Base-by-base conservation (phyloP, 202 grass and related monocot species). In the Saccharum hybrid region DNA sequence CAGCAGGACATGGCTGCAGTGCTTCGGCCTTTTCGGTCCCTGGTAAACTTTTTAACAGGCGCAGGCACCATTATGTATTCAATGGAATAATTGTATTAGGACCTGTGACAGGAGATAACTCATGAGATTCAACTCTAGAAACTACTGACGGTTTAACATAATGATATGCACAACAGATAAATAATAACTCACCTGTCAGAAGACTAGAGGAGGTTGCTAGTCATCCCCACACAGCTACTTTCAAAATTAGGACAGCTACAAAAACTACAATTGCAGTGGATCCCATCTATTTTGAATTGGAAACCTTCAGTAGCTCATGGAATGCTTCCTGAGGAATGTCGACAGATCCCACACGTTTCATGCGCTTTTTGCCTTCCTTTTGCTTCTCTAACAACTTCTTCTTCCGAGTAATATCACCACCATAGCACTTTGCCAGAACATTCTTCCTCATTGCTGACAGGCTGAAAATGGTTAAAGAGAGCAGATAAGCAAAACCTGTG, bases 321-420 rank as follows among this genome's bases (percentile, higher is more conserved):
- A 98, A 98, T 67, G 95, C 95, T 82, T 98, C 95, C 88, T 98
- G 95, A 60, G 92, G 95, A 71, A 98, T 93, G 41, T 98, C 95
- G 1, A 98, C 92, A 19, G 95, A 98, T 16, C 95, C 95, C n/a
- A 98, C 92, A 23, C 95, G 95, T 86, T 98, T 98, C 95, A 98
- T 98, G 41, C 95, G 87, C 71, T 98, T 98, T 76, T 98, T 98
- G 77, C 95, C 95, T 90, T 98, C 95, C 85, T 98, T 98, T 72
- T 98, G 92, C 83, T 98, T 98, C 82, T 98, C 95, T 73, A 98
- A 76, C 85, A 98, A 92, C 70, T 98, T 98, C 82, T 91, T 98
- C 86, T 98, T 98, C 26, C 92, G 84, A 37, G 95, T 98, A 72
- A 98, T 85, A 75, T 98, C 95, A 67, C 95, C 92, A 16, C 95